Base-by-base conservation (phyloP, 306 rosid species). In the Vigna unguiculata region DNA sequence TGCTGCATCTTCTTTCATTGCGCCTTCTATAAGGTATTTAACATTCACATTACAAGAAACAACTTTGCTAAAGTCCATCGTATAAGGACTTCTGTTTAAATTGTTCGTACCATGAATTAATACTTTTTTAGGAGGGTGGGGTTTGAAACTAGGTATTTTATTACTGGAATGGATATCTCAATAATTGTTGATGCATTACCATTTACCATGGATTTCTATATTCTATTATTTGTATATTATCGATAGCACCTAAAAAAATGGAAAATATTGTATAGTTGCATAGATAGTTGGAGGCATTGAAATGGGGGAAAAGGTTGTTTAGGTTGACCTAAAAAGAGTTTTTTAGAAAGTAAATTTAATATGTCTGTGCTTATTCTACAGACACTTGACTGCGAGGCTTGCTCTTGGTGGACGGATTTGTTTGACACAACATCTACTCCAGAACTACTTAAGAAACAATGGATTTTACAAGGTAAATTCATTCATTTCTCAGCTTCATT, bases 381-480 rank as follows among this genome's bases (percentile, higher is more conserved):
- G 97, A 90, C 88, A 90, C 88, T 86, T 87, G 84, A 90, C 87
- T 49, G 84, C 96, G 53, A 88, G 83, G 83, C 78, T 92, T 76
- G 97, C 97, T 69, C 91, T 92, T 75, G 93, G 93, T 41, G 91
- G 96, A 87, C 85, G 96, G 85, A 88, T 88, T 77, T 90, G 86
- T 46, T 84, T 92, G 87, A 92, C 97, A 13, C 83, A 87, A 51
- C 93, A 92, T 85, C 82, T 92, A 55, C 87, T 90, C 30, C 84
- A 86, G 81, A 87, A 81, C 72, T 92, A 92, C 63, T 82, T 88
- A 87, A 83, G 86, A 86, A 90, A 87, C 71, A 92, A 92, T 81
- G 97, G 96, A 34, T 92, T 92, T 78, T 92, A 92, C 78, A 92
- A 92, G 97, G 97, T 92, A 80, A 40, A 47, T 74, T 74, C 14